Evolutionary conservation across 2,329 filamentous ascomycete genomes (phyloP), one percentile per base, ranked within the genome.

Genomic region (Penicillium thymicola): DNA sequence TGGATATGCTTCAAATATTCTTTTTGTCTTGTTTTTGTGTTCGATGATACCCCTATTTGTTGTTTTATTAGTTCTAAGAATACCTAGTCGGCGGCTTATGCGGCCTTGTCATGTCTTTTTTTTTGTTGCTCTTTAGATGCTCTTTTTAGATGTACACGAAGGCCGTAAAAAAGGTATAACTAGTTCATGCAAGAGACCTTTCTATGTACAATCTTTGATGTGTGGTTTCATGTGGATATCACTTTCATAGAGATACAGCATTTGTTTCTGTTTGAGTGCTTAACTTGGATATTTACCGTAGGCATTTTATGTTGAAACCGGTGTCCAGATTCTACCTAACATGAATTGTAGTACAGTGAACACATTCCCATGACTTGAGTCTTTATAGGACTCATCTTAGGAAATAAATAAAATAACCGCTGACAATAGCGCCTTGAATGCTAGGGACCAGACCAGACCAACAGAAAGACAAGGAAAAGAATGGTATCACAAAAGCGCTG

Each of bases 401-500:
- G 37, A 32, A 28, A 41, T 27, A 52, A 27, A 52, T 32, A 13
- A 30, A 30, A 48, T 41, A 56, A 46, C 42, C 42, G 54, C 48
- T 52, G 41, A 52, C 13, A 46, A 52, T 36, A 57, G 61, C 59
- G 59, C 59, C 58, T 50, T 52, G 54, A 59, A 61, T 64, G 53
- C 62, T 59, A 41, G 46, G 51, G 44, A 55, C 53, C 47, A 51
- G 53, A 57, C 46, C 52, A 54, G 45, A 56, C 34, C 55, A 51
- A 56, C 46, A 41, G 47, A 58, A 60, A 50, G 30, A 59, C 47
- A 64, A 58, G 57, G 54, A 52, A 59, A 59, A 61, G 62, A 58
- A 65, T 74, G 70, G 68, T 74, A 74, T 74, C 70, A 72, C 65
- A 66, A 63, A 60, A 67, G 64, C 65, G 66, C 64, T 66, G 64